Base-by-base conservation (phyloP, 306 rosid species). In the Hippophae tibetana region DNA sequence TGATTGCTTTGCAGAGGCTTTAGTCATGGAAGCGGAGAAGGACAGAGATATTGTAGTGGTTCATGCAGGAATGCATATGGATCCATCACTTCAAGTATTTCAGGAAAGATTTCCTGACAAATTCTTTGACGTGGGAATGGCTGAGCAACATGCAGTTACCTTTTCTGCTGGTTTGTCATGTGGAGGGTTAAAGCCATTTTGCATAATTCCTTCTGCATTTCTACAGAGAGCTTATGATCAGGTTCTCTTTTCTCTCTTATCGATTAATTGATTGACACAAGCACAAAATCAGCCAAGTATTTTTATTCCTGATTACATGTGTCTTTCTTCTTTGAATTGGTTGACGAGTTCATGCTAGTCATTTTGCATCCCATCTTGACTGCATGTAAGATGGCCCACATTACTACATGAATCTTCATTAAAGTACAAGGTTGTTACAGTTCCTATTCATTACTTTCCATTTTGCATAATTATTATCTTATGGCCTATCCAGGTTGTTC, bases 121-220 rank as follows among this genome's bases (percentile, higher is more conserved):
- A 47, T 81, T 81, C 75, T 90, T 90, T 65, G 81, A 90, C 54
- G 80, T 90, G 76, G 96, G 98, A 56, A 79, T 87, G 86, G 96
- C 96, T 5, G 98, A 90, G 80, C 98, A 90, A 72, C 98, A 90
- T 49, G 98, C 98, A 52, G 98, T 90, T 57, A 83, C 98, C 10
- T 90, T 87, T 81, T 82, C 98, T 44, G 87, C 96, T 63, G 98
- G 98, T 66, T 71, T 90, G 79, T 58, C 96, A 23, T 78, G 98
- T 65, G 96, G 96, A 61, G 96, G 98, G 50, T 69, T 90, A 71
- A 90, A 90, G 89, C 96, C 98, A 10, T 90, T 90, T 73, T 90
- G 95, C 76, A 53, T 90, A 60, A 81, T 90, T 63, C 84, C 98
- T 60, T 90, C 98, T 6, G 74, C 95, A 46, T 90, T 84, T 70